These are phyloP conservation scores for Pseudozyma sp. DNA, from an alignment of 1,284 basidiomycete genomes.

Conservation along the genomic window DNA sequence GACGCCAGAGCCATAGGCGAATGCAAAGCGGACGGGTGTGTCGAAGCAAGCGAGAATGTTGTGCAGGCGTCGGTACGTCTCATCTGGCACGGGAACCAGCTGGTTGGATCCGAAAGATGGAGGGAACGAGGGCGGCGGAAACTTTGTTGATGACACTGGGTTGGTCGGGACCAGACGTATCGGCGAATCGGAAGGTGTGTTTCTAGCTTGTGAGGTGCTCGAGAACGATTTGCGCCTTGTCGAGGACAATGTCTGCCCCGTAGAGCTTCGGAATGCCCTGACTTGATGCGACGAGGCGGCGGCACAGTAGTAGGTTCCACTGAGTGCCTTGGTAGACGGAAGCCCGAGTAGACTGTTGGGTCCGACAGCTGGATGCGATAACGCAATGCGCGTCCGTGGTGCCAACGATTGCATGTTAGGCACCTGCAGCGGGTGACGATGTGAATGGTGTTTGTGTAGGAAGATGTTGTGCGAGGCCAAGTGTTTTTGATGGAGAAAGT, in stretches of 20 bases:
- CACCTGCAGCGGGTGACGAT: neutral
- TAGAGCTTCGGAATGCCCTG: neutral
- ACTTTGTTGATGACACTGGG: constrained; percentile 20
- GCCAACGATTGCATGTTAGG: neutral
- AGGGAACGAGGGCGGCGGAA: constrained; percentile 48
- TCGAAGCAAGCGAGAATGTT: constrained; percentile 71
- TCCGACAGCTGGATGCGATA: too few relatives aligned
- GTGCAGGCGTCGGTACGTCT: constrained; percentile 34
- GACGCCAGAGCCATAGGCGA: constrained; percentile 93
- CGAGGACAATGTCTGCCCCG: neutral
- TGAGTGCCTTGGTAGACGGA: neutral
- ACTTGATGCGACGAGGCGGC: neutral
- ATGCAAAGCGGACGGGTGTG: constrained; percentile 89
- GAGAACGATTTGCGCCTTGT: neutral
- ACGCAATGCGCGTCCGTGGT: neutral
- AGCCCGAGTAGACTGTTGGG: neutral
- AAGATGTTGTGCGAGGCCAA: neutral
- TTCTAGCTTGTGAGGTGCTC: constrained; percentile 9
- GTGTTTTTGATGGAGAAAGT: too few relatives aligned
- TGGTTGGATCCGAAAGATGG: constrained; percentile 60
- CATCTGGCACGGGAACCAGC: constrained; percentile 48
- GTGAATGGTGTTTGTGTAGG: neutral
- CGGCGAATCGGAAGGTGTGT: constrained; percentile 4
- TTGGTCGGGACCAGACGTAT: constrained; percentile 21
- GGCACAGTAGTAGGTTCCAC: too few relatives aligned